Conservation (phyloP, 2,329 filamentous ascomycete species). For the Apiospora hydei region DNA sequence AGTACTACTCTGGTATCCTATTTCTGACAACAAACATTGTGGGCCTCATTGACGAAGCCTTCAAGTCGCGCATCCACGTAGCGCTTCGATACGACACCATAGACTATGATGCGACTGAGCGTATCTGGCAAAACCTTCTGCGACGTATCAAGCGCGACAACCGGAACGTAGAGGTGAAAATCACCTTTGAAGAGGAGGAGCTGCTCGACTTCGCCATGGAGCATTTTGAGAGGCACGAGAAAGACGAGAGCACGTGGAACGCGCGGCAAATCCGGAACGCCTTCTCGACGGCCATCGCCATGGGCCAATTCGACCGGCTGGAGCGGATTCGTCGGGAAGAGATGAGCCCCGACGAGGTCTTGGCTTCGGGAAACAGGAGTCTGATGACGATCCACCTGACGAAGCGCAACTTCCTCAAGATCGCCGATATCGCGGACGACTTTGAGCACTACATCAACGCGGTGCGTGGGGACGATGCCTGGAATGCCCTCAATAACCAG, state of each 20-base stretch:
- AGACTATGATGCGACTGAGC: constrained; percentile 24
- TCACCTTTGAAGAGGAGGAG: constrained; percentile 27
- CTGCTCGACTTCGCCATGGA: constrained; percentile 29
- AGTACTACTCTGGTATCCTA: constrained; percentile 33
- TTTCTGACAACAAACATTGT: constrained; percentile 36
- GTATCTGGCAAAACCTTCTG: constrained; percentile 35
- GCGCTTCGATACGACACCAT: constrained; percentile 30
- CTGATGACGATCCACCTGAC: constrained; percentile 26
- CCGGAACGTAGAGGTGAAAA: constrained; percentile 21
- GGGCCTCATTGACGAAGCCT: constrained; percentile 34
- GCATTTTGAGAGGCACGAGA: constrained; percentile 27
- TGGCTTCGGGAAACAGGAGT: constrained; percentile 26
- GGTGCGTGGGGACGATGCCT: constrained; percentile 26
- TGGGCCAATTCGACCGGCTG: constrained; percentile 30
- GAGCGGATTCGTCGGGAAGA: constrained; percentile 22
- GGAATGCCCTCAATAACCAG: constrained; percentile 27
- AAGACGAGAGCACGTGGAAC: constrained; percentile 32
- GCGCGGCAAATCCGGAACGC: constrained; percentile 40
- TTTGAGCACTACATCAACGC: constrained; percentile 29
- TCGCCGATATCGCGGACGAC: constrained; percentile 30
- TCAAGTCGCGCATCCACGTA: constrained; percentile 36
- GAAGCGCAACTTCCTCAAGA: constrained; percentile 27
- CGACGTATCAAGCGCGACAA: constrained; percentile 32
- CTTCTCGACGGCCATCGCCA: constrained; percentile 35
- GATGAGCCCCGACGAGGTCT: constrained; percentile 27